Evolutionary conservation across 2,329 filamentous ascomycete species (phyloP).

Genomic region (Pyrenophora tritici-repentis): DNA sequence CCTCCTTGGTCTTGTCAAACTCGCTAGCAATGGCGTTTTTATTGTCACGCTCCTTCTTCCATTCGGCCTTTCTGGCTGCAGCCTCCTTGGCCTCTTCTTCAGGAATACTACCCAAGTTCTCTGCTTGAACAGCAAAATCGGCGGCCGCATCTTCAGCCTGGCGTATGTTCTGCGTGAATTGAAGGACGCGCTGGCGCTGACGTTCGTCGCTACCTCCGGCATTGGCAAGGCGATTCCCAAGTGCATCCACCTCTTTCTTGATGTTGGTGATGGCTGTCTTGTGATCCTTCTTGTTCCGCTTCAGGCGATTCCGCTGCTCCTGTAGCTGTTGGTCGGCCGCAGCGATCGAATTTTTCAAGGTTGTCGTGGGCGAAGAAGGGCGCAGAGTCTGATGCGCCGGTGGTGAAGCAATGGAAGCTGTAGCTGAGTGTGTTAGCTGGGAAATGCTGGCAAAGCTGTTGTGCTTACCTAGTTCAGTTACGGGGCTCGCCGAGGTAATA

Average conservation of each 20-base stretch:
- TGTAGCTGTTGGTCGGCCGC: slow-evolving; percentile 71
- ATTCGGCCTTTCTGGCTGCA: slow-evolving; percentile 62
- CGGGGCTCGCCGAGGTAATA: slow-evolving; percentile 65
- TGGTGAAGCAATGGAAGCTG: slow-evolving; percentile 47
- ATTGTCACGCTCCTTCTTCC: slow-evolving; percentile 59
- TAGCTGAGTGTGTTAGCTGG: slow-evolving; percentile 12
- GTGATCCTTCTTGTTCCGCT: slow-evolving; percentile 74
- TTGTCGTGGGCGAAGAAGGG: slow-evolving; percentile 77
- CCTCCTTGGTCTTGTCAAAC: slow-evolving; percentile 66
- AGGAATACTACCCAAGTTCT: slow-evolving; percentile 67
- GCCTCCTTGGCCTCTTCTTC: slow-evolving; percentile 65
- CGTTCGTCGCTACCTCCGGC: slow-evolving; percentile 77
- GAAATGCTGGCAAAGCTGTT: neutral
- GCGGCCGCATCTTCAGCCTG: slow-evolving; percentile 68
- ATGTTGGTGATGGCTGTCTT: slow-evolving; percentile 69
- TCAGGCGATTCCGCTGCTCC: slow-evolving; percentile 71
- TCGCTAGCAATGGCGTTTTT: slow-evolving; percentile 58
- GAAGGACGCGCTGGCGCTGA: slow-evolving; percentile 73
- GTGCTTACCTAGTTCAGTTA: slow-evolving; percentile 61
- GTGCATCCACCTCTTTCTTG: slow-evolving; percentile 74
- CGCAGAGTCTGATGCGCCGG: slow-evolving; percentile 67
- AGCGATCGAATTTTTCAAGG: slow-evolving; percentile 75
- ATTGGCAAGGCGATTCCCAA: slow-evolving; percentile 67
- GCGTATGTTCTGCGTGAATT: slow-evolving; percentile 74
- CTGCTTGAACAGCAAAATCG: slow-evolving; percentile 64